Base-by-base conservation (phyloP, 139 green algal genomes). In the Coccomyxa sp. region DNA sequence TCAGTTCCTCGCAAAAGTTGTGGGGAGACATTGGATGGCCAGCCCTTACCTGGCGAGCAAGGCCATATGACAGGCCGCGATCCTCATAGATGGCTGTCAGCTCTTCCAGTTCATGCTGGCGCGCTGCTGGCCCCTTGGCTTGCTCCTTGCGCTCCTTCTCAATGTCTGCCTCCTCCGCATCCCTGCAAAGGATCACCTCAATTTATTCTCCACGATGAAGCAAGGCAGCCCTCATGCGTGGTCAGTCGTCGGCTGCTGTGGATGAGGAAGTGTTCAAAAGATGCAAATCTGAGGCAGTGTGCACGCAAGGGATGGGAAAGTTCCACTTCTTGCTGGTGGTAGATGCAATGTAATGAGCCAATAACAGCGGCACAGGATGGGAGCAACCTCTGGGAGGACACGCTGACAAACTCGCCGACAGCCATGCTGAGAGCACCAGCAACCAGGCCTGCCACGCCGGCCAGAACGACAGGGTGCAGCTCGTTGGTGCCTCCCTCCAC, bases 101-200 rank as follows among this genome's bases (percentile, higher is more conserved):
- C 83, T 97, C 93, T 51, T 93, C 83, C 71, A 95, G 86, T 85
- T 97, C 94, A 1, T 86, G 82, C 12, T 79, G 83, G 60, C 81
- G 87, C 38, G 90, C 87, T 32, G 84, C 87, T 0, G 93, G 93
- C 9, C 93, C 92, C 84, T 93, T 93, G 15, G 66, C 80, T 66
- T 96, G 92, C 83, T 93, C 88, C 80, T 83, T 31, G 17, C 87
- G 77, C 88, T 97, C 94, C 82, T 95, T 93, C 81, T 94, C 88
- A 13, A 86, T 58, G 38, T 86, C 83, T 27, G 83, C 83, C 83
- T 77, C 57, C 82, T 85, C 82, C 15, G 82, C 75, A 78, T 85
- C 76, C 68, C 81, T 78, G 32, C 76, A 17, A 38, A 31, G n/a
- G 74, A 31, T 31, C 0, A 4, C 27, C 1, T 21, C 27, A 17